phyloP scores from a whole-genome alignment of 257 asterid genomes.

The Eucommia ulmoides region DNA sequence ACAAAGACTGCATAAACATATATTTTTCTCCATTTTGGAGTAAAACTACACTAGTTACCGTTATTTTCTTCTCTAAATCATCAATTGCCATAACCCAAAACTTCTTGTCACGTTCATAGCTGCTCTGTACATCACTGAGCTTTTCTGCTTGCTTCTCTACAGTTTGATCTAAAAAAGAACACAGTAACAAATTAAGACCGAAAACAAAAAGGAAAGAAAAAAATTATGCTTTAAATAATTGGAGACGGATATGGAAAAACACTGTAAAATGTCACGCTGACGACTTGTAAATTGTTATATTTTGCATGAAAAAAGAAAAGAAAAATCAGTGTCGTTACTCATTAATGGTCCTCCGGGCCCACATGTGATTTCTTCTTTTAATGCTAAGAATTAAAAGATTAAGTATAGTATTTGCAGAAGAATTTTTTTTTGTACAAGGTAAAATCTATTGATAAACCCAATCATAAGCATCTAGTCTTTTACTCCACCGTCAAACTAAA shows the following conservation, averaged over 20 bases:
- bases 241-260: too few relatives aligned
- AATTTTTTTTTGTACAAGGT: neutral
- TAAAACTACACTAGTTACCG: constrained; percentile 29
- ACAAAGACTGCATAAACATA: neutral
- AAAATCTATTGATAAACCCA: neutral
- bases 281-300: too few relatives aligned
- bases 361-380: too few relatives aligned
- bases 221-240: too few relatives aligned
- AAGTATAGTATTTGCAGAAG: neutral
- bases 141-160: constrained; percentile 50
- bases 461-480: neutral
- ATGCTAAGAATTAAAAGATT: too few relatives aligned
- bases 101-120: constrained; percentile 51
- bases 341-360: too few relatives aligned
- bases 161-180: constrained; percentile 43
- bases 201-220: too few relatives aligned
- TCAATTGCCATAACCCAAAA: constrained; percentile 51
- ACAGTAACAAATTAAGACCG: too few relatives aligned
- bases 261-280: too few relatives aligned
- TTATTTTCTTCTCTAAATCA: constrained; percentile 51
- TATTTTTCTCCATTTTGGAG: neutral
- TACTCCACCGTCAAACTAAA: neutral
- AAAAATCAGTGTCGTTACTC: too few relatives aligned
- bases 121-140: constrained; percentile 47
- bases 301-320: too few relatives aligned